phyloP scores from a whole-genome alignment of 1,284 basidiomycete genomes.

The Sporisorium scitamineum region DNA sequence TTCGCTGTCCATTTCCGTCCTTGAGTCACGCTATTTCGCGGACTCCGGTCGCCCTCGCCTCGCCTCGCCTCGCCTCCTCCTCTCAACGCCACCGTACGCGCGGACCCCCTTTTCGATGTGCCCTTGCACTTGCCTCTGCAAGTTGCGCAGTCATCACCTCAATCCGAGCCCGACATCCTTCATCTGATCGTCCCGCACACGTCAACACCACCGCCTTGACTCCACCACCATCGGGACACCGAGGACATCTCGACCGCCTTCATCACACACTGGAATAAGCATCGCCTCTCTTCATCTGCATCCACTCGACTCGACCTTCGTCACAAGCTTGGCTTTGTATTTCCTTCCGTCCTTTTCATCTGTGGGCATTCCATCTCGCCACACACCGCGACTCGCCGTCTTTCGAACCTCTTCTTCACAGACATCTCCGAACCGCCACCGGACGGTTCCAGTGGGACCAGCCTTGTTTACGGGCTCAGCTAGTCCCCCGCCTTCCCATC shows the following conservation, averaged over 20 bases:
- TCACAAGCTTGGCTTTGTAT: background rate
- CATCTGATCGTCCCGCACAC: background rate
- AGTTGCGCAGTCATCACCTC: background rate
- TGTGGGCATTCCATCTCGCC: background rate
- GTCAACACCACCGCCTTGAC: background rate
- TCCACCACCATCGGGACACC: background rate
- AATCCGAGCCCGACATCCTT: background rate
- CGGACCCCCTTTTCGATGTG: background rate
- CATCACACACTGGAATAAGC: background rate
- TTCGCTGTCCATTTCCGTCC: no score
- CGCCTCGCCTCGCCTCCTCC: background rate
- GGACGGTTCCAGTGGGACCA: background rate
- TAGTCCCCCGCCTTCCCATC: background rate
- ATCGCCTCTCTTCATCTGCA: background rate
- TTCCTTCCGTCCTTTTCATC: background rate
- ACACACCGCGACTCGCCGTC: background rate
- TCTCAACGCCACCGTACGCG: background rate
- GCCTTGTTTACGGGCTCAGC: background rate
- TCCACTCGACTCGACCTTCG: constrained; percentile 1
- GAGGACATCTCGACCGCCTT: background rate
- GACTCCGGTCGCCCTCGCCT: background rate
- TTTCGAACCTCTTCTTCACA: background rate
- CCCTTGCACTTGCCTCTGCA: background rate
- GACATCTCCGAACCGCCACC: no score
- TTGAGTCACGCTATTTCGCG: background rate